These are phyloP conservation scores for Cyclotella atomus DNA, from an alignment of 108 stramenopile genomes.

Conservation along the genomic window DNA sequence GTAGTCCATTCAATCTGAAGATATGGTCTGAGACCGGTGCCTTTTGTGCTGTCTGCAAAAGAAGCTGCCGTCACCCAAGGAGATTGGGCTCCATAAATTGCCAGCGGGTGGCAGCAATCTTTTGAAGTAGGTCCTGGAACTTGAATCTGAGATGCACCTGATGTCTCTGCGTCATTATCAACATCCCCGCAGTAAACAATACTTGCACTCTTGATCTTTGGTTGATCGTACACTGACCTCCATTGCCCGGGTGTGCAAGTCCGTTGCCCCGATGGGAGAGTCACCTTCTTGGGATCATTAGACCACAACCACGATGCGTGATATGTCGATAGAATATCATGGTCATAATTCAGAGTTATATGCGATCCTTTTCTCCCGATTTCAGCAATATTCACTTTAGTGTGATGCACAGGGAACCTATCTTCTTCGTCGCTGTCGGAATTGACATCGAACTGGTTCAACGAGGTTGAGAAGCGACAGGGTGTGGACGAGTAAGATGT, in stretches of 20 bases:
- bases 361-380: not conserved
- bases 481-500: no score
- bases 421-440: no score
- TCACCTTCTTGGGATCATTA: slow-evolving; percentile 65
- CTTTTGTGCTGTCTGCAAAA: not conserved
- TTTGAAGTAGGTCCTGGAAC: slow-evolving; percentile 36
- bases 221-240: slow-evolving; percentile 10
- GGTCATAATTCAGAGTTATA: not conserved
- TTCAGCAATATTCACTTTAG: no score
- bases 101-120: slow-evolving; percentile 45
- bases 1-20: slow-evolving; percentile 47
- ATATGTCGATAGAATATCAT: slow-evolving; percentile 25
- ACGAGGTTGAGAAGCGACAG: no score
- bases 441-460: no score
- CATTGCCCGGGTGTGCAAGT: slow-evolving; percentile 55
- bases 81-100: slow-evolving; percentile 33
- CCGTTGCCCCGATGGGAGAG: slow-evolving; percentile 69
- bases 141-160: not conserved
- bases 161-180: not conserved
- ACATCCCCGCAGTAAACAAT: slow-evolving; percentile 37
- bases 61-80: slow-evolving; percentile 19
- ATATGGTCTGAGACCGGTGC: slow-evolving; percentile 20
- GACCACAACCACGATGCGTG: slow-evolving; percentile 79
- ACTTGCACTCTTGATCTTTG: slow-evolving; percentile 19
- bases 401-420: no score